These are phyloP conservation scores for Epichloe brachyelytri DNA, from an alignment of 2,329 filamentous ascomycete genomes.

Conservation along the genomic window DNA sequence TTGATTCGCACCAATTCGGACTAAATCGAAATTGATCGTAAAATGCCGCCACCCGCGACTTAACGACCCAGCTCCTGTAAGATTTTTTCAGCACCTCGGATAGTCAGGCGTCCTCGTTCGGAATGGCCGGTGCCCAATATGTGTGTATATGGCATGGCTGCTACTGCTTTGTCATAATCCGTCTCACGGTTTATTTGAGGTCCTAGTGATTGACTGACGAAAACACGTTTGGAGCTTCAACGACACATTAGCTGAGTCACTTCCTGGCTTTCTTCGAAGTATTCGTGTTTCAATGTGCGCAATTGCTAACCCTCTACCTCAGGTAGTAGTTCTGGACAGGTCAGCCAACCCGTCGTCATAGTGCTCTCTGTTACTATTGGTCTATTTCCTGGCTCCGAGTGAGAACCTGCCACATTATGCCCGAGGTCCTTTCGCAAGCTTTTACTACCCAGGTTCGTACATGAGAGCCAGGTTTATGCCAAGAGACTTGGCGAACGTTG, in stretches of 20 bases:
- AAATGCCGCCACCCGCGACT: conserved; percentile 18
- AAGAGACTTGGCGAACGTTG: too few relatives aligned
- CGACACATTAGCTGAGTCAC: conserved; percentile 3
- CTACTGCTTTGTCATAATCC: not conserved
- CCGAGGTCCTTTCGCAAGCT: not conserved
- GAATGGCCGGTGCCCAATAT: not conserved
- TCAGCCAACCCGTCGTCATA: not conserved
- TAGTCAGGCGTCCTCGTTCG: not conserved
- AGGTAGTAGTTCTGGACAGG: not conserved
- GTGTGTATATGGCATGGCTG: not conserved
- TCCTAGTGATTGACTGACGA: not conserved
- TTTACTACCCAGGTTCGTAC: not conserved
- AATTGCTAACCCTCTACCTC: not conserved
- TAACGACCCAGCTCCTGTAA: conserved; percentile 19
- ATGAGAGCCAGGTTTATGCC: not conserved
- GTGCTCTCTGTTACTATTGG: not conserved
- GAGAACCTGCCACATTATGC: not conserved
- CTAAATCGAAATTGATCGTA: conserved; percentile 20
- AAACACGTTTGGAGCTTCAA: not conserved
- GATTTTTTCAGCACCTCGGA: conserved; percentile 13
- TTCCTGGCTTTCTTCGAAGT: not conserved
- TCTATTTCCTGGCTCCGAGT: not conserved
- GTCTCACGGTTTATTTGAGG: not conserved
- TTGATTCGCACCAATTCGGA: conserved; percentile 7
- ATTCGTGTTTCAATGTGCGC: not conserved